Conservation (phyloP, 2,329 filamentous ascomycete genomes). For the Arthrobotrys pseudoclavata region DNA sequence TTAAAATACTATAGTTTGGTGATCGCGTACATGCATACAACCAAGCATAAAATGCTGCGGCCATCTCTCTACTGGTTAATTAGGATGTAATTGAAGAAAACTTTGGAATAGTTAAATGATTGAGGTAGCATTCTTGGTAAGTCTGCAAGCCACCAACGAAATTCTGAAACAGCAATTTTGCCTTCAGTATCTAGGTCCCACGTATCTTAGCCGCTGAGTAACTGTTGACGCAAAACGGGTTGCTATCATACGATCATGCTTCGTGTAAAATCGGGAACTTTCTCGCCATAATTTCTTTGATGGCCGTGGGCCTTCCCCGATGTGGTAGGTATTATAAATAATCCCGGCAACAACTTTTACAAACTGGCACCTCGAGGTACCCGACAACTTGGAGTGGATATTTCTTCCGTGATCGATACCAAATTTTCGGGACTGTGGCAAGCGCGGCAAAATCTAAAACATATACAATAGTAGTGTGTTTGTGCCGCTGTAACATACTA, state of each 20-base stretch:
- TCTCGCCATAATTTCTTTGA: neutral
- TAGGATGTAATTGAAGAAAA: neutral
- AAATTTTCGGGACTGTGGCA: neutral
- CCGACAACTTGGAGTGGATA: neutral
- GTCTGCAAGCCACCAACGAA: neutral
- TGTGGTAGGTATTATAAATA: neutral
- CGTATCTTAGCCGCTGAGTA: neutral
- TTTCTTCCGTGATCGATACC: neutral
- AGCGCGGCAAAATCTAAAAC: constrained; percentile 3
- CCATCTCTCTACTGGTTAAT: neutral
- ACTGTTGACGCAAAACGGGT: neutral
- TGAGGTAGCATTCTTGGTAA: neutral
- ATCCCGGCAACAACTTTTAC: neutral
- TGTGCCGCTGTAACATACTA: neutral
- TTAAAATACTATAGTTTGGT: neutral
- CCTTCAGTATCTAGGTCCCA: neutral
- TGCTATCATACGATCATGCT: neutral
- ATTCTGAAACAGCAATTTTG: neutral
- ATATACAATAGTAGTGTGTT: neutral
- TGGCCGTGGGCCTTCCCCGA: neutral
- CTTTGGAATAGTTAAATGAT: neutral
- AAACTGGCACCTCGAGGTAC: neutral
- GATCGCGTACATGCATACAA: neutral
- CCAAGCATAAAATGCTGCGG: neutral
- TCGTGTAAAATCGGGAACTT: neutral